Base-by-base conservation (phyloP, 768 basidiomycete species). In the Psilocybe cubensis region DNA sequence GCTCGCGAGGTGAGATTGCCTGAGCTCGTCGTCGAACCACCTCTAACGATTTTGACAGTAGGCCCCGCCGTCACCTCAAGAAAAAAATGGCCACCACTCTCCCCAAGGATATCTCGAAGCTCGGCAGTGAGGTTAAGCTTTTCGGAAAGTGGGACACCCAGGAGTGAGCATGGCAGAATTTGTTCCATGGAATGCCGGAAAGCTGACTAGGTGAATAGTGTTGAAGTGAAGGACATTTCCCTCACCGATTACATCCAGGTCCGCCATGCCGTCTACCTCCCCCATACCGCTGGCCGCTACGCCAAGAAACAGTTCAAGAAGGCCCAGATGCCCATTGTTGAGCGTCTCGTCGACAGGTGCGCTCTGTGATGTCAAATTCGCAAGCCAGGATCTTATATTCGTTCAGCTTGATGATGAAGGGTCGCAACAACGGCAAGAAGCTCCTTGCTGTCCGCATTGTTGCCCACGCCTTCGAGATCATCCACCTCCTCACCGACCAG, bases 271-370 rank as follows among this genome's bases (percentile, higher is more conserved):
- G 96, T 98, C 73, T 98, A 94, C 80, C 79, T 97, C 56, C 96
- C 96, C 59, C 96, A 99, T 85, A 99, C 97, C 60, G 96, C 96
- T 63, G 97, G 97, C 65, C 94, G 97, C 77, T 98, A 98, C 76
- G 94, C 96, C 71, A 96, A 96, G 84, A 98, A 98, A 83, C 96
- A 98, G 79, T 99, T 98, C 89, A 98, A 96, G 85, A 99, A 99
- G 88, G 95, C 94, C 4, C 94, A 97, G 76, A 99, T 99, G 97
- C 97, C 97, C 72, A 96, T 99, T 74, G 97, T 98, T 68, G 97
- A 99, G 80, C 93, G 97, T 73, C 83, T 99, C 72, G 97, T 98
- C 65, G 96, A 98, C 84, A 89, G 89, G 95, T 93, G 70, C 67
- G 86, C 45, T 43, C 20, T 29, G 25, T 29, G 31, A 27, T 3